phyloP scores from a whole-genome alignment of 441 rosid genomes.

The Dalechampia spathulata region DNA sequence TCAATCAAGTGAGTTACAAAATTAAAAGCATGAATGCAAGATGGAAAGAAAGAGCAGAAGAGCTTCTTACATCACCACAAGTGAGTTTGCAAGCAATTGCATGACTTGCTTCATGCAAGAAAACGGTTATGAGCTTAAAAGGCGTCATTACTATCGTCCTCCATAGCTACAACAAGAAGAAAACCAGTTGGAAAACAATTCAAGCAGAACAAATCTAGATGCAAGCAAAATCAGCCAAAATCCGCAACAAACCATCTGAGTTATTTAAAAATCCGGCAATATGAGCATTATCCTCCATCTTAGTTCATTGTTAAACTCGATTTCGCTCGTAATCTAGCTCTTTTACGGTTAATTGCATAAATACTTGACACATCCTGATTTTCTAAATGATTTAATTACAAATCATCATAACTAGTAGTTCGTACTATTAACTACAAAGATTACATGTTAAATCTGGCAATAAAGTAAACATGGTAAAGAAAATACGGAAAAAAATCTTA shows the following conservation, averaged over 20 bases:
- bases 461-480: background rate
- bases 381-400: no score
- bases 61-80: slow-evolving; percentile 76
- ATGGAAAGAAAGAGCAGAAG: slow-evolving; percentile 20
- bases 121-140: slow-evolving; percentile 90
- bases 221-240: background rate
- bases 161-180: slow-evolving; percentile 50
- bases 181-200: background rate
- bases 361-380: background rate
- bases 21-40: background rate
- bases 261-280: no score
- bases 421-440: background rate
- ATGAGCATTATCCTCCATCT: no score
- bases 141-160: slow-evolving; percentile 79
- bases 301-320: no score
- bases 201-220: background rate
- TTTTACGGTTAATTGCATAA: background rate
- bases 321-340: background rate
- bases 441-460: background rate
- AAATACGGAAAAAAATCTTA: background rate
- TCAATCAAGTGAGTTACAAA: background rate
- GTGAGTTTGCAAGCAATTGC: slow-evolving; percentile 94
- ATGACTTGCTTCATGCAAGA: slow-evolving; percentile 91
- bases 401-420: background rate
- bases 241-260: no score